Evolutionary conservation across 768 basidiomycete species (phyloP).

Genomic region (Kwoniella sp.): DNA sequence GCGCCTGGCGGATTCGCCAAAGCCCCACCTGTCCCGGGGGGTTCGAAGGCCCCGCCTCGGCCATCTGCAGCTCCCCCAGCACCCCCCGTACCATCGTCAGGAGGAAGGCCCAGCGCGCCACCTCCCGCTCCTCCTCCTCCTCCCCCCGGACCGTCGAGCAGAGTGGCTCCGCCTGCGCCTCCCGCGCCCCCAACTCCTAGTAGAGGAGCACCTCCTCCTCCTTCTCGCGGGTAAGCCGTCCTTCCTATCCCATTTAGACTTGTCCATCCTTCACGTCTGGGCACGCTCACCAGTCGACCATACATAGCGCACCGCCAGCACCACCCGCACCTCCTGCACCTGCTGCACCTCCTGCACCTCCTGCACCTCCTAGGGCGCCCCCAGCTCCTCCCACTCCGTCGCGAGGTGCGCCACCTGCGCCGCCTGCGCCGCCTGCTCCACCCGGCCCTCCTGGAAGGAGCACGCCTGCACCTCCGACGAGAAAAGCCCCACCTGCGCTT

Average conservation of each 20-base stretch:
- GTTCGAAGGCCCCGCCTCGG: constrained; percentile 49
- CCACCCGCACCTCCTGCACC: constrained; percentile 43
- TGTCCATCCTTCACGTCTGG: neutral
- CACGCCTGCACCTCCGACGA: too few relatives aligned
- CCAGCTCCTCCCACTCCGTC: too few relatives aligned
- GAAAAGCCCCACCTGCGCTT: too few relatives aligned
- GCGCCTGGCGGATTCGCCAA: too few relatives aligned
- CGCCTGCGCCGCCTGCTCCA: constrained; percentile 14
- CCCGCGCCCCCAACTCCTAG: constrained; percentile 35
- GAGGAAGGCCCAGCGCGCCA: constrained; percentile 17
- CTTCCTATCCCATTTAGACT: neutral
- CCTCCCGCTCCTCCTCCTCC: constrained; percentile 36
- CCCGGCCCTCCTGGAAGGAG: too few relatives aligned
- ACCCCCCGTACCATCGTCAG: constrained; percentile 27
- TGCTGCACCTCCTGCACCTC: constrained; percentile 19
- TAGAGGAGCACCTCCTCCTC: constrained; percentile 41
- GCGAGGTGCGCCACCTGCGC: constrained; percentile 10
- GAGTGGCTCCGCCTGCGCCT: constrained; percentile 45
- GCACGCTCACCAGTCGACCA: constrained; percentile 4
- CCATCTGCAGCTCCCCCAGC: constrained; percentile 24
- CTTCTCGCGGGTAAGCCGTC: constrained; percentile 22
- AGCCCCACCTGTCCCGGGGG: constrained; percentile 35
- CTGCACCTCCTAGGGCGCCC: constrained; percentile 13
- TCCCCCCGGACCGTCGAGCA: constrained; percentile 31
- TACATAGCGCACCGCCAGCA: constrained; percentile 38